Evolutionary conservation across 225 moss, liverwort and hornwort species (phyloP), one percentile per base, ranked within the genome.

Genomic region (Bryoerythrophyllum caledonicum): DNA sequence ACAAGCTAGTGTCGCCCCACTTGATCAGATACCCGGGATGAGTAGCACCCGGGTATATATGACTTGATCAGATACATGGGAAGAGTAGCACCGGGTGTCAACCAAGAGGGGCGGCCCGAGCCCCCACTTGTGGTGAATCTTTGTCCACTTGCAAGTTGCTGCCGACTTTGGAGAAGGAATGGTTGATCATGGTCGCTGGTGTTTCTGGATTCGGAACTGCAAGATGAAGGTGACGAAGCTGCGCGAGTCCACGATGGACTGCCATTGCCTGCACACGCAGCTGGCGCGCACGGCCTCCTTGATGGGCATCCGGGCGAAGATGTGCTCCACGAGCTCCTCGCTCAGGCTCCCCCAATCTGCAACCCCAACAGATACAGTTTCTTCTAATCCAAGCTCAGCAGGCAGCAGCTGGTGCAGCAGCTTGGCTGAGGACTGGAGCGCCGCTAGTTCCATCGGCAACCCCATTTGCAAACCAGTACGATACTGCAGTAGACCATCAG

Each of bases 301-400:
- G 59, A 86, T 77, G 0, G 82, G 86, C 86, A 85, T 72, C 41
- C 79, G 82, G 21, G 86, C 86, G 35, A 86, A 86, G 15, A 86
- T 82, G 17, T 76, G 86, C 80, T 74, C 76, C 74, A 82, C 30
- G 10, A 86, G 59, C 61, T 86, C 82, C 67, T 73, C 70, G 62
- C 80, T 82, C 77, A 86, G 57, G 17, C 66, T 74, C 48, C 60
- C 80, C 86, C 82, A 82, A 52, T 76, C 85, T 41, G 64, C 65
- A 15, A 44, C 44, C 24, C 25, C n/a, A n/a, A n/a, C 43, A 10
- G 67, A 14, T 24, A 10, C 35, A 23, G 63, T 76, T 35, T 51
- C 17, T 49, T 19, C 48, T 19, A 19, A 19, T 49, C 16, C 64
- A 16, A 10, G 40, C 30, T 62, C 62, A 62, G 60, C 25, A 3